Base-by-base conservation (phyloP, 768 basidiomycete species). In the Lentinula sp. region DNA sequence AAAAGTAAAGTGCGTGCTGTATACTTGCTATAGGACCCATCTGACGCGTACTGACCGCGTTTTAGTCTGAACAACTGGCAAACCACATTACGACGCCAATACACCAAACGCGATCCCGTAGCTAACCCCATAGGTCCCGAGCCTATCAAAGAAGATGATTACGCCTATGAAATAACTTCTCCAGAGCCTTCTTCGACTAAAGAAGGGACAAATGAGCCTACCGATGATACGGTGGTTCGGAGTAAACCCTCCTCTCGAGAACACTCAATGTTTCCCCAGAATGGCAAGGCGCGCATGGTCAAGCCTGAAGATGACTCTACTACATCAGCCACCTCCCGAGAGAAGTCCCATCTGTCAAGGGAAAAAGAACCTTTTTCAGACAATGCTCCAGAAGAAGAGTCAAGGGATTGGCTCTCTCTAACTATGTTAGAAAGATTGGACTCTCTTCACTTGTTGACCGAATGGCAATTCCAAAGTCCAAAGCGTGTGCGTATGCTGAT, bases 401-500 rank as follows among this genome's bases (percentile, higher is more conserved):
- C 82, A 42, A 78, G 79, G 60, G 80, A 90, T 67, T 93, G 91
- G 91, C 75, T 84, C 48, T 79, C 87, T 48, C 81, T 93, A 32
- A 78, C 85, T 2, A 85, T 90, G 81, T 77, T 86, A 43, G 73
- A 74, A 37, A 91, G 92, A 72, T 81, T 95, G 46, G 87, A 92
- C 62, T 85, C 88, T 3, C 74, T 93, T 67, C 83, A 91, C 65
- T 75, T 82, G 15, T 74, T 94, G 53, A 81, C 80, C 33, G 93
- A 95, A 73, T 95, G 93, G 93, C 90, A 92, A 66, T 93, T 94
- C 64, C 86, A 91, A 62, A 90, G 91, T 67, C 83, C 90, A 4
- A 78, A 79, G 57, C 80, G 88, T 59, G 66, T 94, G 20, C 79
- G 91, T 61, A 79, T 77, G 48, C 72, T 88, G 51, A 92, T 93